Base-by-base conservation (phyloP, 352 stramenopile genomes). In the Phytophthora aleatoria region DNA sequence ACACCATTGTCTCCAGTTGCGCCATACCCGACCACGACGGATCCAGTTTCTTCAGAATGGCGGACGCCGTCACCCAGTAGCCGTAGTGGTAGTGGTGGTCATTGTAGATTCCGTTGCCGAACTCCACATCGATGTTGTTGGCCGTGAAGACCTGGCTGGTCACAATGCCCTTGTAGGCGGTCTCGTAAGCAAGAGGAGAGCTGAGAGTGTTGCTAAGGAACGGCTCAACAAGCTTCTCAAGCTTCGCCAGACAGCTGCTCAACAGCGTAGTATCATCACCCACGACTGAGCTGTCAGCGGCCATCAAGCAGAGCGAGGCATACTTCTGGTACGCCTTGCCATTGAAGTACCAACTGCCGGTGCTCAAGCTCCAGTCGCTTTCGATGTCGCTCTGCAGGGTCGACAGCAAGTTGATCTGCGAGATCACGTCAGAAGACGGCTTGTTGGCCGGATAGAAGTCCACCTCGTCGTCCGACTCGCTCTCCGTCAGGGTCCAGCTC, bases 81-180 rank as follows among this genome's bases (percentile, higher is more conserved):
- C 83, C 85, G 59, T 90, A 94, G 66, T 94, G 85, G 50, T 91
- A 94, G 58, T 94, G 81, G 64, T 94, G 83, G 55, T 94, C 85
- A 61, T 94, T 94, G 77, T 94, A 94, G 44, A 94, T 77, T 26
- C 69, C 76, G 61, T 91, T 94, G 48, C 85, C 85, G 54, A 91
- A 94, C 41, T 94, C 83, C 11, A 85, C 81, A 43, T 89, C 73
- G 26, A 74, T 64, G 38, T 92, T 63, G 28, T 81, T 81, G 27
- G 71, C 75, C 2, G 64, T 80, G 62, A 92, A 86, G 11, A 76
- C 64, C 43, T 81, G 66, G 24, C 67, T 77, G 15, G 71, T 87
- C 24, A 85, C 62, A 35, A 94, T 79, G 24, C 85, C 85, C 15
- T 83, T 79, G 76, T 94, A 91, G 16, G 73, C 64, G 26, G 79